A percentile compares a stretch with the other conserved stretches of the same genome.
phyloP scores from a whole-genome alignment of 2,329 filamentous ascomycete genomes.

The Sarocladiaceae sp. region DNA sequence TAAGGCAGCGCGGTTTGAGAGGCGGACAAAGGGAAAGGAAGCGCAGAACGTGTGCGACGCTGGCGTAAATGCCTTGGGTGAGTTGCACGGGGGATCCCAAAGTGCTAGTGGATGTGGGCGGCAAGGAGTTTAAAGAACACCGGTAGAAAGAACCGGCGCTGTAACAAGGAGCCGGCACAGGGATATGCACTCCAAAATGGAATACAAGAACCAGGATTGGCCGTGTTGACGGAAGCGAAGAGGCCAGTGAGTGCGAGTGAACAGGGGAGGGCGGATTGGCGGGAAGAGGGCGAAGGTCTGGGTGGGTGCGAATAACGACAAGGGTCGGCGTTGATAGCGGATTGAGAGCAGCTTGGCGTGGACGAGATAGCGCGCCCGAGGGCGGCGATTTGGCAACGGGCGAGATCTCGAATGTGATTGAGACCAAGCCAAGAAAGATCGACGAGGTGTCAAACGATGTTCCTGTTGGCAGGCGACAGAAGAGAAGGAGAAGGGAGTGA shows the following conservation, averaged over 20 bases:
- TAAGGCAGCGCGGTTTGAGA: too few species aligned
- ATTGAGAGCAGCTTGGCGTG: conserved; percentile 7
- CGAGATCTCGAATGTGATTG: neutral
- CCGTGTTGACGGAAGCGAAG: conserved; percentile 1
- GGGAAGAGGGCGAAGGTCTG: conserved; percentile 3
- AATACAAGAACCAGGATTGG: neutral
- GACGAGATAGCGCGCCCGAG: conserved; percentile 7
- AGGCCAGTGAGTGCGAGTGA: neutral
- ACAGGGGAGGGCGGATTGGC: conserved; percentile 6
- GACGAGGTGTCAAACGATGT: neutral
- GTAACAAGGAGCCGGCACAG: neutral
- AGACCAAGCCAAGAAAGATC: neutral
- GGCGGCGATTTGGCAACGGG: conserved; percentile 5
- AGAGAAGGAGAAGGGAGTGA: too few species aligned
- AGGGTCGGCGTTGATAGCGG: conserved; percentile 8
- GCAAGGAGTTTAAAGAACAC: conserved; percentile 6
- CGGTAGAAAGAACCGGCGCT: neutral
- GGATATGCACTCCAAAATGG: neutral
- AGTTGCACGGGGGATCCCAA: neutral
- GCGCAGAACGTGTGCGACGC: neutral
- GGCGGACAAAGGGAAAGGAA: neutral
- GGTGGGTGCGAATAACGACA: conserved; percentile 7
- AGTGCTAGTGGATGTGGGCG: conserved; percentile 1
- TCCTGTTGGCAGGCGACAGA: too few species aligned
- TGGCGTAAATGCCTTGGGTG: neutral